Evolutionary conservation across 1,139 yeast genomes (phyloP).

Genomic region (Saccharomyces hybrid): DNA sequence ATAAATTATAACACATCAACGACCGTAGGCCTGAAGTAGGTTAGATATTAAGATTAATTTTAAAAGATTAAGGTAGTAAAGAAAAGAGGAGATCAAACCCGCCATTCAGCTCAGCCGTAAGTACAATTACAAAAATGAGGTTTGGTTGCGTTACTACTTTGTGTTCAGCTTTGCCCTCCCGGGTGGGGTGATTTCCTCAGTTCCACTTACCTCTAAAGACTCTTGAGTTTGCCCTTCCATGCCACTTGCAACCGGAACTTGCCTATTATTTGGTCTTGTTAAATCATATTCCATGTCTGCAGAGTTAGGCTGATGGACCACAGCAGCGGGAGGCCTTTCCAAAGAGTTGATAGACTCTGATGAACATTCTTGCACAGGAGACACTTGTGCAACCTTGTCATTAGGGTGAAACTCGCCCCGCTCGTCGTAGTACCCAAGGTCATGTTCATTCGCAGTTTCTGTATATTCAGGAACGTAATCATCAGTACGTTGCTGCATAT

Average conservation of each 20-base stretch:
- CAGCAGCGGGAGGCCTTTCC: not conserved
- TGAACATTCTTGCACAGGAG: conserved; percentile 3
- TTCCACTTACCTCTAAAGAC: not conserved
- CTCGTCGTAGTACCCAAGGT: conserved; percentile 73
- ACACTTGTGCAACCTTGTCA: conserved; percentile 6
- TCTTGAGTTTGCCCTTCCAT: not conserved
- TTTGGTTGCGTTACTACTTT: not conserved
- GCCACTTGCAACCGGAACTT: not conserved
- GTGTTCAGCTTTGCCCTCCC: not conserved
- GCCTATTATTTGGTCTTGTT: not conserved
- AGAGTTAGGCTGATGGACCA: not conserved
- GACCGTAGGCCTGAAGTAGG: not conserved
- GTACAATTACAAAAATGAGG: not conserved
- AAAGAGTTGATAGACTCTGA: not conserved
- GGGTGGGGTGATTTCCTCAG: not conserved
- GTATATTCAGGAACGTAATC: conserved; percentile 61
- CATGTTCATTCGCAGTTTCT: conserved; percentile 56
- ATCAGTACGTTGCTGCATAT: conserved; percentile 32
- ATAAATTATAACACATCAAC: not conserved
- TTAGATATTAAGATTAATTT: not conserved
- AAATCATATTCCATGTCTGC: not conserved
- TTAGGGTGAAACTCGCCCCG: conserved; percentile 46
- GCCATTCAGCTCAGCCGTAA: not conserved
- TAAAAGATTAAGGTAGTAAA: not conserved
- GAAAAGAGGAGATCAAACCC: not conserved